A percentile compares a stretch with the other conserved stretches of the same genome.
Evolutionary conservation across 495 filamentous ascomycete species (phyloP).

Genomic region (Collariella sp.): DNA sequence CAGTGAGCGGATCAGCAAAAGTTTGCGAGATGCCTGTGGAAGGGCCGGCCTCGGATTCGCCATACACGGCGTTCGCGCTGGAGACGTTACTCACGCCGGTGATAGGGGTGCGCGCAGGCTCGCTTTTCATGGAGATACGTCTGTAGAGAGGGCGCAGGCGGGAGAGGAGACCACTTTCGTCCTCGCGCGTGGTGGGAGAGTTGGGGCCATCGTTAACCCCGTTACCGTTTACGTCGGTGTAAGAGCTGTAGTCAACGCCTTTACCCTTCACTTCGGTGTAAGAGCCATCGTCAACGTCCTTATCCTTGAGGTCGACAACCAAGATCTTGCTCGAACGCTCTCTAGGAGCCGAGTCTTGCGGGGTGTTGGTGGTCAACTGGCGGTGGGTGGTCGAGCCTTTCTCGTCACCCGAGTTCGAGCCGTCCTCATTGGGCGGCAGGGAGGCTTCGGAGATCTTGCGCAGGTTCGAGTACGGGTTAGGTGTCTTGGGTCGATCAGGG

Average conservation of each 20-base stretch:
- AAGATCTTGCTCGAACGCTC: background rate
- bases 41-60: background rate
- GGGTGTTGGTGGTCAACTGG: background rate
- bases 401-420: background rate
- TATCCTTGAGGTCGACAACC: too few species aligned
- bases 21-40: background rate
- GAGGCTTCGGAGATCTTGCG: background rate
- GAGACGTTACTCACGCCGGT: background rate
- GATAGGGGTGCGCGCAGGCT: background rate
- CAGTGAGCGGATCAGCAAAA: background rate
- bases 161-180: background rate
- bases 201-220: too few species aligned
- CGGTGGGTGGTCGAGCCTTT: background rate
- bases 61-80: background rate
- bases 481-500: slow-evolving; percentile 3
- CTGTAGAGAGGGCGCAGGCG: background rate
- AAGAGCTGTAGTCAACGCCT: too few species aligned
- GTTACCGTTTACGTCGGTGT: background rate
- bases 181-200: background rate
- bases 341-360: too few species aligned
- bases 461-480: slow-evolving; percentile 2
- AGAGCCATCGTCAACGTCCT: too few species aligned
- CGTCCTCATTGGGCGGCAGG: background rate
- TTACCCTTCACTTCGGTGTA: background rate
- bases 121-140: background rate